phyloP scores from a whole-genome alignment of 1,139 yeast genomes.

The Nakaseomyces glabratus region DNA sequence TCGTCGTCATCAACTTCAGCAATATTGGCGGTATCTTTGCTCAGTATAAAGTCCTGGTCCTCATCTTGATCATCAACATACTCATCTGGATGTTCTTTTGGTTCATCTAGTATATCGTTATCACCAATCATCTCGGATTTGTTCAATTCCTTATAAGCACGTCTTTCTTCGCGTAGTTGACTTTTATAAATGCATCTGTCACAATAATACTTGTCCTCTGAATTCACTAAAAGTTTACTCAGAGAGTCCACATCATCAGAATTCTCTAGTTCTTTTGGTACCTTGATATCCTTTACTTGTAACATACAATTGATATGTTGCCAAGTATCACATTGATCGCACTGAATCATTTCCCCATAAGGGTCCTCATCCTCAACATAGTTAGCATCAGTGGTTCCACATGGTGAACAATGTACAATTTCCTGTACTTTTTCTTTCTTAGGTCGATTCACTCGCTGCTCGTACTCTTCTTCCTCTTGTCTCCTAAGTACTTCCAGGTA shows the following conservation, averaged over 20 bases:
- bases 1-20: conserved; percentile 16
- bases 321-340: conserved; percentile 76
- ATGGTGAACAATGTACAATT: conserved; percentile 50
- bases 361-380: conserved; percentile 53
- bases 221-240: conserved; percentile 8
- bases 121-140: conserved; percentile 9
- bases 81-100: conserved; percentile 14
- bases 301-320: conserved; percentile 69
- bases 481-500: conserved; percentile 16
- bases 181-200: conserved; percentile 36
- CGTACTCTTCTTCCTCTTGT: conserved; percentile 13
- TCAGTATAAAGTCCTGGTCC: conserved; percentile 13
- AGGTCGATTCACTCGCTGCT: conserved; percentile 5
- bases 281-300: neutral
- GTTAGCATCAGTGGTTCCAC: conserved; percentile 57
- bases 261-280: neutral
- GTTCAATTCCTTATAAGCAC: conserved; percentile 19
- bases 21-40: conserved; percentile 17
- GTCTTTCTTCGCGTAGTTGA: conserved; percentile 21
- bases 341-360: conserved; percentile 64
- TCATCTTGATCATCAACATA: conserved; percentile 16
- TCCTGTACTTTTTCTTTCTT: conserved; percentile 10
- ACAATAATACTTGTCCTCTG: conserved; percentile 45
- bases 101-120: conserved; percentile 8
- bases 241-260: neutral